A percentile compares a stretch with the other conserved stretches of the same genome.
These are phyloP conservation scores for Umbelopsis vinacea DNA, from an alignment of 192 early-diverging fungal species.

Conservation along the genomic window DNA sequence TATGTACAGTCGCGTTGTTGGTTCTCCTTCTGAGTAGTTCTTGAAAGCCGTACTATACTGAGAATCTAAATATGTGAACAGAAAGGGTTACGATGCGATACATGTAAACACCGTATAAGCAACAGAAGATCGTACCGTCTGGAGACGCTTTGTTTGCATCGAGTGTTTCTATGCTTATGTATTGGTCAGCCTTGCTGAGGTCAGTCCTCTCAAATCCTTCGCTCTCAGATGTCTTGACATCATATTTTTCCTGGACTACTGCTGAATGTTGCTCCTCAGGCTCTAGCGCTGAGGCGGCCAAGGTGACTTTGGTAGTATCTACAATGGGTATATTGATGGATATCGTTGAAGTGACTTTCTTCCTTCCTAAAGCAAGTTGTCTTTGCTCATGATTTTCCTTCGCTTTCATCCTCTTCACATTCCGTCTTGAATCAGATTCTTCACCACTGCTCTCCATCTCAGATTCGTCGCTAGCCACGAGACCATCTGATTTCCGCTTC, in stretches of 20 bases:
- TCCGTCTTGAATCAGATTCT: neutral
- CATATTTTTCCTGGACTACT: neutral
- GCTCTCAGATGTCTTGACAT: neutral
- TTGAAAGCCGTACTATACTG: conserved; percentile 45
- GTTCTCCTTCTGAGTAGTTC: conserved; percentile 42
- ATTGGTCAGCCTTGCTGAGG: neutral
- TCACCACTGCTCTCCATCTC: conserved; percentile 46
- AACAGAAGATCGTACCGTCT: neutral
- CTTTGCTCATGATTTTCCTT: conserved; percentile 2
- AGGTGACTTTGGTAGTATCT: neutral
- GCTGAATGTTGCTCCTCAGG: neutral
- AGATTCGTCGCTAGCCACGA: conserved; percentile 54
- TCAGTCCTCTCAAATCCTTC: neutral
- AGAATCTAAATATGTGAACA: conserved; percentile 33
- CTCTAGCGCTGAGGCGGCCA: neutral
- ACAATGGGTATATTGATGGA: neutral
- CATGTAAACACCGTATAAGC: neutral
- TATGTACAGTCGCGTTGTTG: conserved; percentile 44
- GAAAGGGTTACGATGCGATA: neutral
- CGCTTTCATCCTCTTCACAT: neutral
- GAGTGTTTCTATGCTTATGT: conserved; percentile 23
- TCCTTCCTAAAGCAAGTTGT: conserved; percentile 22
- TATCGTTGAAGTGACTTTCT: conserved; percentile 19
- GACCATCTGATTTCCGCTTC: conserved; percentile 48
- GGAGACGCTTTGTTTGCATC: conserved; percentile 27